Evolutionary conservation across 1,284 basidiomycete genomes (phyloP).

Genomic region (Polyporus tsugae): DNA sequence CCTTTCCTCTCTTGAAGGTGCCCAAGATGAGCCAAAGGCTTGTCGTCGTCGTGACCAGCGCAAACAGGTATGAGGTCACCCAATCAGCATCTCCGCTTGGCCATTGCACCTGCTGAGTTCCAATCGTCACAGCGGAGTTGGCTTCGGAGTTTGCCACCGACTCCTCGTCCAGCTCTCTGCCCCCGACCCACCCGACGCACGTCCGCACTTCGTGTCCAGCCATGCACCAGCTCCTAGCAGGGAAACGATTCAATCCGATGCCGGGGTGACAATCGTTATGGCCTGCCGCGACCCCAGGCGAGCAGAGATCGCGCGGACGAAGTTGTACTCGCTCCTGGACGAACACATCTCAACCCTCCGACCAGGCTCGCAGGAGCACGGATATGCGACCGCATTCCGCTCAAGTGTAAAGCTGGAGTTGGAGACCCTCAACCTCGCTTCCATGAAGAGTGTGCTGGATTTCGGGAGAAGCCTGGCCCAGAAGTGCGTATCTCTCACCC

Average conservation of each 20-base stretch:
- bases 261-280: slow-evolving; percentile 78
- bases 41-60: too few species aligned
- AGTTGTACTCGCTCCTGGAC: slow-evolving; percentile 66
- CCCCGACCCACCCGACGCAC: slow-evolving; percentile 56
- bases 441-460: slow-evolving; percentile 66
- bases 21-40: background rate
- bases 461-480: slow-evolving; percentile 66
- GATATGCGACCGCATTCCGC: slow-evolving; percentile 65
- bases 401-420: slow-evolving; percentile 69
- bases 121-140: slow-evolving; percentile 70
- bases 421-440: slow-evolving; percentile 73
- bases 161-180: slow-evolving; percentile 76
- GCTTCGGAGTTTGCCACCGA: slow-evolving; percentile 86
- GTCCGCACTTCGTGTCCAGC: slow-evolving; percentile 48
- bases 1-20: background rate
- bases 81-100: too few species aligned
- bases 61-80: too few species aligned
- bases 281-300: slow-evolving; percentile 78
- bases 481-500: slow-evolving; percentile 52
- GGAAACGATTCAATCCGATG: slow-evolving; percentile 36
- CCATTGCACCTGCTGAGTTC: too few species aligned
- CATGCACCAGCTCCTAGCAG: background rate
- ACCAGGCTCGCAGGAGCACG: slow-evolving; percentile 49
- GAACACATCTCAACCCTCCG: slow-evolving; percentile 53
- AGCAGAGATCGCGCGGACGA: slow-evolving; percentile 66